Evolutionary conservation across 2,329 filamentous ascomycete species (phyloP).

Genomic region (Cytospora leucostoma): DNA sequence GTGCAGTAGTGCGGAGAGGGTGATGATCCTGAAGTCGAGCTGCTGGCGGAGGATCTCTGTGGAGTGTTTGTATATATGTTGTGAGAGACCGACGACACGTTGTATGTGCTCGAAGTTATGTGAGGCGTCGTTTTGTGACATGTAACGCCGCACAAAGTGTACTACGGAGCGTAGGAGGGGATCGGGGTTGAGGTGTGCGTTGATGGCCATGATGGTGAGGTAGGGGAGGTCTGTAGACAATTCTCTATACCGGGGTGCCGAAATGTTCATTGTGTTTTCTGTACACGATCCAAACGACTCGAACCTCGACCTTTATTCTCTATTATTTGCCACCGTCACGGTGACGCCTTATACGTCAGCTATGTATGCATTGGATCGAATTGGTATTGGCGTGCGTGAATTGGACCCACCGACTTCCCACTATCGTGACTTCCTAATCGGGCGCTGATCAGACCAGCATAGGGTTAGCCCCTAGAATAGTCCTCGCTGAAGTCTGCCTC

Average conservation of each 20-base stretch:
- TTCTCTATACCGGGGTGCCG: background rate
- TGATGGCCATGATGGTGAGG: conserved; percentile 24
- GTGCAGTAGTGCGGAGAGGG: conserved; percentile 76
- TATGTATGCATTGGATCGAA: no score
- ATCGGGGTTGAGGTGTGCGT: conserved; percentile 38
- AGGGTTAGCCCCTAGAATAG: no score
- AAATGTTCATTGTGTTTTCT: background rate
- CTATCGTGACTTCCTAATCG: no score
- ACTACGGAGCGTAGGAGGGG: conserved; percentile 58
- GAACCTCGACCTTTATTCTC: no score
- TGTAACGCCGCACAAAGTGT: conserved; percentile 68
- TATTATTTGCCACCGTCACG: no score
- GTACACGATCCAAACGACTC: no score
- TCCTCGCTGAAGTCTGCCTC: no score
- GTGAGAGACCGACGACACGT: conserved; percentile 74
- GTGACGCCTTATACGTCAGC: no score
- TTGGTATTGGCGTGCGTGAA: no score
- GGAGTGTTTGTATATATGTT: conserved; percentile 55
- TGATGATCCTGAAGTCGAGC: conserved; percentile 58
- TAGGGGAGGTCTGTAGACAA: background rate
- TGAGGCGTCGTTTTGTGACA: conserved; percentile 78
- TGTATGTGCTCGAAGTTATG: conserved; percentile 87
- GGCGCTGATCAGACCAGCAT: no score
- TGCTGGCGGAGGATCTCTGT: conserved; percentile 20
- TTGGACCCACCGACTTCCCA: no score